A percentile compares a stretch with the other conserved stretches of the same genome.
These are phyloP conservation scores for Aspergillus fischeri DNA, from an alignment of 2,329 filamentous ascomycete species.

Conservation along the genomic window DNA sequence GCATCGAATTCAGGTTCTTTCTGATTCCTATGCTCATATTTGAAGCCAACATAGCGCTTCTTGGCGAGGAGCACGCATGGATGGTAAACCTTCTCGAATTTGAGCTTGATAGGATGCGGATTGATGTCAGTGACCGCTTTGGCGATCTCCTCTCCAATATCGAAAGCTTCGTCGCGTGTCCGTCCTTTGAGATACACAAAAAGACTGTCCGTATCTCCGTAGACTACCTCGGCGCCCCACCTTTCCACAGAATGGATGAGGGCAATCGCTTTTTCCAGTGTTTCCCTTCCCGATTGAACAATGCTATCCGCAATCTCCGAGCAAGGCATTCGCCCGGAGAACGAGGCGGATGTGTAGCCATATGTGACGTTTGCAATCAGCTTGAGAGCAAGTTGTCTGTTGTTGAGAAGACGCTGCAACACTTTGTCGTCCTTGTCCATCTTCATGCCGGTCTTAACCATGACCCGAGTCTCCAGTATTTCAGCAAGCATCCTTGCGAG, in stretches of 20 bases:
- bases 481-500: conserved; percentile 95
- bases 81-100: conserved; percentile 98
- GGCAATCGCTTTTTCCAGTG: conserved; percentile 87
- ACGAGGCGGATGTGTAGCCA: conserved; percentile 93
- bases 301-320: conserved; percentile 98
- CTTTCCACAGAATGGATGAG: conserved; percentile 80
- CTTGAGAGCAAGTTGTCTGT: conserved; percentile 89
- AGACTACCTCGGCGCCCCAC: conserved; percentile 96
- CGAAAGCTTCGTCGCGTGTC: conserved; percentile 82
- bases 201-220: conserved; percentile 93
- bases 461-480: conserved; percentile 90
- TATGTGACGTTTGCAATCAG: conserved; percentile 98
- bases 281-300: conserved; percentile 92
- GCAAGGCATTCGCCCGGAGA: conserved; percentile 96
- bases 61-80: conserved; percentile 92
- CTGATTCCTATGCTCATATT: conserved; percentile 79
- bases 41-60: conserved; percentile 97
- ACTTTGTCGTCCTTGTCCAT: conserved; percentile 81
- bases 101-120: conserved; percentile 86
- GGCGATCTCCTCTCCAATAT: conserved; percentile 88
- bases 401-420: conserved; percentile 83
- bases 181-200: conserved; percentile 87
- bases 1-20: conserved; percentile 85
- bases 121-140: conserved; percentile 83
- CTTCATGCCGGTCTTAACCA: conserved; percentile 98